Conservation (phyloP, 768 basidiomycete genomes). For the Mycena chlorophos region DNA sequence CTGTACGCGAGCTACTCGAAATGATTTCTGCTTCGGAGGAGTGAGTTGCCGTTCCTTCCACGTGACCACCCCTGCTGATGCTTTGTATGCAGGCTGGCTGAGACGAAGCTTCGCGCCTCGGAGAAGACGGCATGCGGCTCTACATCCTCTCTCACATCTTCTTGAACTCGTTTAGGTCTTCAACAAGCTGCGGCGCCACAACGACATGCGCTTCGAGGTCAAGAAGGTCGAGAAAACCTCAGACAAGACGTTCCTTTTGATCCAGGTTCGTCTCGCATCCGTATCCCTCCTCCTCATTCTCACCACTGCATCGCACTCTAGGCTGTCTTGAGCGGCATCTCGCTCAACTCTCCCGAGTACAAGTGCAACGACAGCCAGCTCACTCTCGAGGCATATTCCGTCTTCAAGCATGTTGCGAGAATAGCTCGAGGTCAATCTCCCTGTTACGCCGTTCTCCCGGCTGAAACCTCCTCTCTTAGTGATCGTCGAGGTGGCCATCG, state of each 20-base stretch:
- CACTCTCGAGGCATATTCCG: conserved; percentile 61
- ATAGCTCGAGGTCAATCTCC: conserved; percentile 65
- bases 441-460: not conserved
- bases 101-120: conserved; percentile 67
- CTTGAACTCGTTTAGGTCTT: conserved; percentile 39
- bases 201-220: conserved; percentile 78
- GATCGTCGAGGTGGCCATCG: conserved; percentile 73
- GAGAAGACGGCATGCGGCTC: conserved; percentile 63
- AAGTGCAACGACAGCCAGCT: conserved; percentile 72
- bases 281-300: not conserved
- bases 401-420: conserved; percentile 76
- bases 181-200: conserved; percentile 66
- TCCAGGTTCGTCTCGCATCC: conserved; percentile 53
- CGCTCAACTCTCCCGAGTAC: conserved; percentile 67
- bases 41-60: conserved; percentile 36
- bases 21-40: conserved; percentile 66
- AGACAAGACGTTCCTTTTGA: conserved; percentile 80
- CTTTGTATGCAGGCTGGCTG: conserved; percentile 61
- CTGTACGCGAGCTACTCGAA: conserved; percentile 69
- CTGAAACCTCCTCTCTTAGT: conserved; percentile 43
- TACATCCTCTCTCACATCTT: not conserved
- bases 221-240: conserved; percentile 67
- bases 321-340: conserved; percentile 73
- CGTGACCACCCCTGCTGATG: not conserved
- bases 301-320: conserved; percentile 32